A percentile compares a stretch with the other conserved stretches of the same genome.
These are phyloP conservation scores for Thelonectria blattea DNA, from an alignment of 2,329 filamentous ascomycete genomes.

Conservation along the genomic window DNA sequence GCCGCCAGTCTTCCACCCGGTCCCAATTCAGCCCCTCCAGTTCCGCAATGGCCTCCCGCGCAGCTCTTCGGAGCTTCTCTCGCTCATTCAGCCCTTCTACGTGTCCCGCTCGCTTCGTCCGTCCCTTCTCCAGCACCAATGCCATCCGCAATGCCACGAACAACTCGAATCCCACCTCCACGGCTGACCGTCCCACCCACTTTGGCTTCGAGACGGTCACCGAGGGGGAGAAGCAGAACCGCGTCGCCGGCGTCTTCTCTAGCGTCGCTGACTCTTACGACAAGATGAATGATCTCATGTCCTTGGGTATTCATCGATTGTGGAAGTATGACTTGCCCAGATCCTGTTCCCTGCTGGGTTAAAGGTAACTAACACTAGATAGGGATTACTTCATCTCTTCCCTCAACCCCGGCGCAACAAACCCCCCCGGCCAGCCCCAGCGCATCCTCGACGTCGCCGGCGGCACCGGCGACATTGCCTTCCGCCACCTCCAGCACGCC, in stretches of 20 bases:
- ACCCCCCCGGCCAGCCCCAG: conserved; percentile 55
- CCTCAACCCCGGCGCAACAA: conserved; percentile 77
- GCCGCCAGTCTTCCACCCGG: conserved; percentile 11
- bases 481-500: conserved; percentile 90
- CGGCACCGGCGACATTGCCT: conserved; percentile 96
- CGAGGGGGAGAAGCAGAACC: conserved; percentile 73
- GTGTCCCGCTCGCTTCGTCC: conserved; percentile 24
- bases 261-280: conserved; percentile 95
- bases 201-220: conserved; percentile 89
- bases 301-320: conserved; percentile 90
- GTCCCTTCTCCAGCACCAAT: conserved; percentile 40
- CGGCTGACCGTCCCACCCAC: conserved; percentile 71
- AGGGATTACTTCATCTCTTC: conserved; percentile 91
- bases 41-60: conserved; percentile 39
- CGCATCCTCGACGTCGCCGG: conserved; percentile 95
- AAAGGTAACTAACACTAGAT: conserved; percentile 20
- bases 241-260: conserved; percentile 88
- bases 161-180: conserved; percentile 32
- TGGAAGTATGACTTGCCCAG: conserved; percentile 70
- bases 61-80: conserved; percentile 39
- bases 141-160: conserved; percentile 33
- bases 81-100: conserved; percentile 30
- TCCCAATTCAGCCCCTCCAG: not conserved
- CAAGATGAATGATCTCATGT: conserved; percentile 99
- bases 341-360: not conserved